A percentile compares a stretch with the other conserved stretches of the same genome.
phyloP scores from a whole-genome alignment of 768 basidiomycete genomes.

The Hypholoma fasciculare region DNA sequence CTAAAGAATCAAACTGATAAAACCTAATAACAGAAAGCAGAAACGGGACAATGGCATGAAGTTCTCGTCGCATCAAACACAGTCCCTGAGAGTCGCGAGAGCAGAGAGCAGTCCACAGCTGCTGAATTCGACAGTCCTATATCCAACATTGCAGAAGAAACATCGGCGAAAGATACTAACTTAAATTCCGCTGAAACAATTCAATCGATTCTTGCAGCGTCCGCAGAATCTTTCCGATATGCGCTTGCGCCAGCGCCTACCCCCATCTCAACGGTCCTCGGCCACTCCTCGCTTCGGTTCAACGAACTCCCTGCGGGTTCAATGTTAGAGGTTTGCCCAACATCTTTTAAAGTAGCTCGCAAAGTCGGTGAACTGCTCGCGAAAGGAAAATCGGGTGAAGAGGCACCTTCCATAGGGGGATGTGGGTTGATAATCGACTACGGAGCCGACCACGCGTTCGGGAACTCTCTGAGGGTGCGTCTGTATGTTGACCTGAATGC shows the following conservation, averaged over 20 bases:
- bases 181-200: too few relatives aligned
- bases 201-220: too few relatives aligned
- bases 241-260: slow-evolving; percentile 64
- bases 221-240: slow-evolving; percentile 43
- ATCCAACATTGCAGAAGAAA: too few relatives aligned
- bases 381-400: slow-evolving; percentile 9
- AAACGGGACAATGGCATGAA: slow-evolving; percentile 80
- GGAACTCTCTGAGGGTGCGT: slow-evolving; percentile 80
- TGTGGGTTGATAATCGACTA: slow-evolving; percentile 90
- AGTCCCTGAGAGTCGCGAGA: slow-evolving; percentile 9
- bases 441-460: slow-evolving; percentile 69
- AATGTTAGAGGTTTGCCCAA: slow-evolving; percentile 79
- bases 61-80: slow-evolving; percentile 61
- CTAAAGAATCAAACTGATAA: background rate
- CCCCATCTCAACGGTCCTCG: slow-evolving; percentile 53
- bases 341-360: slow-evolving; percentile 67
- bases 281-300: slow-evolving; percentile 71
- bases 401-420: slow-evolving; percentile 33
- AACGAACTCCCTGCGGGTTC: slow-evolving; percentile 63
- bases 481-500: background rate
- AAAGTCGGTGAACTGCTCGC: slow-evolving; percentile 65
- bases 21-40: slow-evolving; percentile 55
- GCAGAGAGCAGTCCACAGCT: background rate
- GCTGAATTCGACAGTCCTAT: slow-evolving; percentile 5
- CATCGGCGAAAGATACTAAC: too few relatives aligned